Conservation (phyloP, 164 flowering plant species). For the Dillenia suffruticosa region DNA sequence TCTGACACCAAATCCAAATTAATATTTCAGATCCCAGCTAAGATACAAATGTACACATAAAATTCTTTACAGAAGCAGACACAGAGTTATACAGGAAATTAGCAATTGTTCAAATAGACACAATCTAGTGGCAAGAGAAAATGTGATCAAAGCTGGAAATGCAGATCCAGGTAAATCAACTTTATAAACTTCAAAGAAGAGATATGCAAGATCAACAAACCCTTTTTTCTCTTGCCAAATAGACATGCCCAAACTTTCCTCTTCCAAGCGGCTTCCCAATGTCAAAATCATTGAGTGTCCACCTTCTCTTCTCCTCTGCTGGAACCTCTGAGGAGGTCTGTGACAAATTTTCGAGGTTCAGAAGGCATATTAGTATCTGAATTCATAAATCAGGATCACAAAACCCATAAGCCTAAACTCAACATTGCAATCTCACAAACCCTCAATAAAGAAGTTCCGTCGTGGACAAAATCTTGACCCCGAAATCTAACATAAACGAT, state of each 20-base stretch:
- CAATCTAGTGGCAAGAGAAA: too few relatives aligned
- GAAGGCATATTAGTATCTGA: neutral
- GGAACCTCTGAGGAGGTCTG: constrained; percentile 49
- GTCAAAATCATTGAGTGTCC: constrained; percentile 90
- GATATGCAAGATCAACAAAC: constrained; percentile 25
- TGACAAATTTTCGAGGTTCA: neutral
- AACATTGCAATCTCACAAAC: neutral
- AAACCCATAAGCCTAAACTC: neutral
- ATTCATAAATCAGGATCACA: neutral
- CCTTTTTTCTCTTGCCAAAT: constrained; percentile 91
- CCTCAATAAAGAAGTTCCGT: neutral
- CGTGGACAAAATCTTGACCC: neutral
- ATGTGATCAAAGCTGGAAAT: too few relatives aligned
- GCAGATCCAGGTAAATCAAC: too few relatives aligned
- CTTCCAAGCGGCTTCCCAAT: constrained; percentile 98
- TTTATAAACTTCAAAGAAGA: neutral
- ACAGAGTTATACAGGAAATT: too few relatives aligned
- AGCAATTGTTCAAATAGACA: too few relatives aligned
- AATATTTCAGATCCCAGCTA: too few relatives aligned
- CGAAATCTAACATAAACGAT: neutral
- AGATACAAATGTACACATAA: too few relatives aligned
- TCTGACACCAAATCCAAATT: too few relatives aligned
- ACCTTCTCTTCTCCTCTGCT: constrained; percentile 50
- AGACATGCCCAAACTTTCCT: constrained; percentile 97
- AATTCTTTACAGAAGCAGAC: neutral